Base-by-base conservation (phyloP, 805 yeast species). In the Candida sanyiensis region DNA sequence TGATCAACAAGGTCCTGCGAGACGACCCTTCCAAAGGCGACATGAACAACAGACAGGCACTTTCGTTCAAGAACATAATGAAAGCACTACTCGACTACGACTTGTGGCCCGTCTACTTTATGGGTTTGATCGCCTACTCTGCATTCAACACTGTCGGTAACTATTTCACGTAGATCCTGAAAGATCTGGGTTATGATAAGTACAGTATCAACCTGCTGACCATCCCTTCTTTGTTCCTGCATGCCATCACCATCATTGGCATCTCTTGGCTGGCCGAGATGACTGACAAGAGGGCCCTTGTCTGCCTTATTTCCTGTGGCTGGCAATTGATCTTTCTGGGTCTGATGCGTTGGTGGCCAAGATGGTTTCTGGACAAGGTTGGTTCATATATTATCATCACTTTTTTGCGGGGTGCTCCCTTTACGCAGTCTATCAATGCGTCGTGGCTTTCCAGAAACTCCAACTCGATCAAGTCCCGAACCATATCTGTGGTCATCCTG, bases 21-120 rank as follows among this genome's bases (percentile, higher is more conserved):
- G 84, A 80, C 52, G 86, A 79, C 49, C 84, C 85, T n/a, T 56
- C 69, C 12, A 73, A 73, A 59, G 83, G 84, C 12, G 83, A 76
- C 45, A 77, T 77, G 83, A 65, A 77, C 52, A 77, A 77, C 51
- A 64, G 82, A 48, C 74, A 76, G 48, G 72, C 77, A 3, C 42
- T 78, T 12, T 57, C 65, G 3, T 49, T 59, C 4, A 61, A 50
- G 34, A 56, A 57, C 53, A 39, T 79, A 13, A 57, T 61, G 53
- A 44, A 56, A 20, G 61, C 76, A 4, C 32, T 75, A 8, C 24
- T 40, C 4, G 83, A 79, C 49, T 75, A 64, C 49, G 72, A 73
- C 50, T 44, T 76, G 45, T 74, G 78, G 78, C 83, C 83, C 11
- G 51, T 76, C 18, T 77, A 74, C 45, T 42, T 67, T 3, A 44